Percentiles rank a stretch among this genome's conserved stretches.
Evolutionary conservation across 805 yeast genomes (phyloP).

Genomic region (Kodamaea hsintzibuensis): DNA sequence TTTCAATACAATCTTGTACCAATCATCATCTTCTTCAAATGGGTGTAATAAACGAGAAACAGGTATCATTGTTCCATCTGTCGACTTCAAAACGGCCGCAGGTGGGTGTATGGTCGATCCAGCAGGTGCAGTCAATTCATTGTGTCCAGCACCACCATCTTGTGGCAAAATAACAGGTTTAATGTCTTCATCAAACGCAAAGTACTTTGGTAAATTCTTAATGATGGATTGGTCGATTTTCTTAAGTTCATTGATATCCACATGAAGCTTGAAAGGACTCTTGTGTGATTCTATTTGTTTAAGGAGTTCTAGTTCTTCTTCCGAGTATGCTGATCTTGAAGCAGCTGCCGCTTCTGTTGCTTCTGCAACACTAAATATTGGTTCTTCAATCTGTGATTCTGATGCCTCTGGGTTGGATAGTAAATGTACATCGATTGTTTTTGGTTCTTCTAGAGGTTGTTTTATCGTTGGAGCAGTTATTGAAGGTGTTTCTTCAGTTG

Average conservation of each 20-base stretch:
- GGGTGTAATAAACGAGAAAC: constrained; percentile 68
- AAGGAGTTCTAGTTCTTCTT: constrained; percentile 5
- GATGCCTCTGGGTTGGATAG: not conserved
- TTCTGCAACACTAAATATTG: not conserved
- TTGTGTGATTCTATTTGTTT: constrained; percentile 6
- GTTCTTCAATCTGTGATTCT: constrained; percentile 1
- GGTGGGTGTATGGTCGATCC: constrained; percentile 9
- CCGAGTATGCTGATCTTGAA: not conserved
- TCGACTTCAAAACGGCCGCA: constrained; percentile 27
- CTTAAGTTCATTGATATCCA: constrained; percentile 43
- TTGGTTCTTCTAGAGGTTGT: not conserved
- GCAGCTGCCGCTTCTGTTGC: not conserved
- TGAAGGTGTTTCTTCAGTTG: not conserved
- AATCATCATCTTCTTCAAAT: constrained; percentile 60
- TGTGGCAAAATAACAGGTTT: not conserved
- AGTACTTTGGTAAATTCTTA: constrained; percentile 47
- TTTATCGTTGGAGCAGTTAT: not conserved
- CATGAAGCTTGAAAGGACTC: constrained; percentile 48
- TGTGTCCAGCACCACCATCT: not conserved
- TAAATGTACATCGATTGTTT: not conserved
- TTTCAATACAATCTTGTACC: constrained; percentile 58
- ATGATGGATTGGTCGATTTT: constrained; percentile 49
- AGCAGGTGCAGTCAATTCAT: not conserved
- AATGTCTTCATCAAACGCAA: constrained; percentile 45
- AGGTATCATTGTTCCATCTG: constrained; percentile 45